Evolutionary conservation across 345 rosid genomes (phyloP), one percentile per base, ranked within the genome.

Genomic region (Zanthoxylum bungeanum): DNA sequence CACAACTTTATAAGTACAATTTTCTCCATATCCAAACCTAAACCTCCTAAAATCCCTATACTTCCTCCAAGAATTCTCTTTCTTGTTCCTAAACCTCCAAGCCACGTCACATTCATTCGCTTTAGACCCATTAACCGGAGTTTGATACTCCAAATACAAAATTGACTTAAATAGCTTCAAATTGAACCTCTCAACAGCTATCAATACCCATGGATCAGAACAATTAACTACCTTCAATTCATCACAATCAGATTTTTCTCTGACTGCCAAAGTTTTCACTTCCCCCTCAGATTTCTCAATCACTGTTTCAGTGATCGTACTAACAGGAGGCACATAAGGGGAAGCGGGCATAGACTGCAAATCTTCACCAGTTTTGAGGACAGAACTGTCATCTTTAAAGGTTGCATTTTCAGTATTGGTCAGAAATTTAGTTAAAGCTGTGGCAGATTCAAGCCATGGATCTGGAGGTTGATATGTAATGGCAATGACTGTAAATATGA

Each of bases 371-470:
- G n/a, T n/a, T n/a, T n/a, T n/a, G n/a, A n/a, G n/a, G n/a, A 88
- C 70, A 0, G 98, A 87, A 27, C 81, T 76, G 74, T 94, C 98
- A 66, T 67, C 83, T 72, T 85, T 84, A 75, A 94, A 92, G 72
- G 98, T 90, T 64, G 96, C 95, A 66, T 92, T 92, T 66, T 89
- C 88, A 52, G 74, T 80, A 60, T 71, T 75, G 9, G 98, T 86
- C 68, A 92, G 83, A 75, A 94, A 87, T 59, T 83, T 87, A 22
- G 95, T 86, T 9, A 94, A 75, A 11, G 90, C 91, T 0, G 97
- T 95, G 69, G 98, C 95, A 6, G 98, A 89, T 66, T 94, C 89
- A 37, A 94, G 91, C 95, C 97, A 92, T 78, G 98, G 97, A 85
- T 92, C 97, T 70, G 93, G 97, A 3, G 98, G 98, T 74, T 92